Conservation (phyloP, 306 rosid genomes). For the Corylus avellana region DNA sequence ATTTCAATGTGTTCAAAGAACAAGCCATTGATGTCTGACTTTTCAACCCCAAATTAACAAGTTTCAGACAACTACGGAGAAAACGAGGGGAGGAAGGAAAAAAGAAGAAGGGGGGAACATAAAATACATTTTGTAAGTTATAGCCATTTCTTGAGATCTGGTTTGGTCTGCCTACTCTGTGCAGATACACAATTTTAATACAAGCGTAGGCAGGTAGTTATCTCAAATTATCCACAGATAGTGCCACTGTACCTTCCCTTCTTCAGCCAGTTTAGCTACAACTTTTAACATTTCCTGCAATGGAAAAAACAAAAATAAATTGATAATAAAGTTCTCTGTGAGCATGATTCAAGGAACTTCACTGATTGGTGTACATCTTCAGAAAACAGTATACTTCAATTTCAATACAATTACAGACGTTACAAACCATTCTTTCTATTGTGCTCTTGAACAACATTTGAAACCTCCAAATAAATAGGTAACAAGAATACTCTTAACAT, state of each 20-base stretch:
- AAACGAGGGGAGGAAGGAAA: background rate
- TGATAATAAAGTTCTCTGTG: background rate
- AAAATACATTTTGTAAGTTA: background rate
- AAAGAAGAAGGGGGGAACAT: background rate
- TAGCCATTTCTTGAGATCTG: conserved; percentile 20
- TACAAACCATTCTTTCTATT: background rate
- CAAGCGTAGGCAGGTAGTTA: conserved; percentile 15
- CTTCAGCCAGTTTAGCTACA: conserved; percentile 90
- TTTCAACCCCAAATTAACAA: conserved; percentile 2
- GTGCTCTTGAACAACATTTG: background rate
- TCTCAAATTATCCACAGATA: conserved; percentile 23
- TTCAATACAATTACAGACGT: background rate
- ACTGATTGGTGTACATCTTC: background rate
- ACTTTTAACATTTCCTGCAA: conserved; percentile 78
- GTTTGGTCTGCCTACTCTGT: background rate
- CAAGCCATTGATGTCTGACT: background rate
- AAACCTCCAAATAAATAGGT: background rate
- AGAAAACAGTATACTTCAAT: background rate
- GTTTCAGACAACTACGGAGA: conserved; percentile 5
- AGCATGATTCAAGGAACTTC: conserved; percentile 2
- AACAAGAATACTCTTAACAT: background rate
- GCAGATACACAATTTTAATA: conserved; percentile 19
- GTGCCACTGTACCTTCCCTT: conserved; percentile 77
- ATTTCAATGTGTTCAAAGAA: background rate
- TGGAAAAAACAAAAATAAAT: conserved; percentile 5